A percentile compares a stretch with the other conserved stretches of the same genome.
Evolutionary conservation across 2,329 filamentous ascomycete species (phyloP).

Genomic region (Septoria linicola): DNA sequence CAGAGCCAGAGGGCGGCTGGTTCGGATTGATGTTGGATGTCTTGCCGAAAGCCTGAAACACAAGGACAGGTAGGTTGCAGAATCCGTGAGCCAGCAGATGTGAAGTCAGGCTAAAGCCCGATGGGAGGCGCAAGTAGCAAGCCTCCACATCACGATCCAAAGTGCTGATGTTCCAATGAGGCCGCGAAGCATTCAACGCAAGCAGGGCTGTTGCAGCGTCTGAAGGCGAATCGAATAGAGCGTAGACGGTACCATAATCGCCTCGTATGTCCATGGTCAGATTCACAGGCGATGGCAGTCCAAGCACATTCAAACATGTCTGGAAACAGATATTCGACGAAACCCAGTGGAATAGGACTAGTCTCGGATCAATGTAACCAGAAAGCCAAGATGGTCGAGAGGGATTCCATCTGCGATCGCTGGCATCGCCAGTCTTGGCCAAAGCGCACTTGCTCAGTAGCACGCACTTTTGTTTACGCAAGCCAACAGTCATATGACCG

Average conservation of each 20-base stretch:
- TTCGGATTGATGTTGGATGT: constrained; percentile 4
- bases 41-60: constrained; percentile 11
- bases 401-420: constrained; percentile 14
- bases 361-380: constrained; percentile 14
- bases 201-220: constrained; percentile 7
- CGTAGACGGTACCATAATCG: constrained; percentile 14
- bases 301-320: constrained; percentile 17
- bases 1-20: background rate
- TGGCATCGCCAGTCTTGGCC: constrained; percentile 8
- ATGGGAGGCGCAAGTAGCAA: constrained; percentile 8
- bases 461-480: constrained; percentile 3
- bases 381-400: constrained; percentile 8
- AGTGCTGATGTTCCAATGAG: constrained; percentile 12
- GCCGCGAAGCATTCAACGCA: constrained; percentile 8
- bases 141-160: constrained; percentile 13
- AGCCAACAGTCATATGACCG: constrained; percentile 16
- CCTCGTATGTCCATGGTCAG: constrained; percentile 14
- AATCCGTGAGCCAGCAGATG: constrained; percentile 13
- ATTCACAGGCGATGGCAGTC: constrained; percentile 9
- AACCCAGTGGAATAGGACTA: constrained; percentile 13
- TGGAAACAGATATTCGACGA: constrained; percentile 14
- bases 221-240: constrained; percentile 9
- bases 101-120: constrained; percentile 10
- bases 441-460: constrained; percentile 16
- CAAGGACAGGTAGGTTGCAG: constrained; percentile 7